Evolutionary conservation across 1,284 basidiomycete species (phyloP), one percentile per base, ranked within the genome.

Genomic region (Kalmanozyma brasiliensis): DNA sequence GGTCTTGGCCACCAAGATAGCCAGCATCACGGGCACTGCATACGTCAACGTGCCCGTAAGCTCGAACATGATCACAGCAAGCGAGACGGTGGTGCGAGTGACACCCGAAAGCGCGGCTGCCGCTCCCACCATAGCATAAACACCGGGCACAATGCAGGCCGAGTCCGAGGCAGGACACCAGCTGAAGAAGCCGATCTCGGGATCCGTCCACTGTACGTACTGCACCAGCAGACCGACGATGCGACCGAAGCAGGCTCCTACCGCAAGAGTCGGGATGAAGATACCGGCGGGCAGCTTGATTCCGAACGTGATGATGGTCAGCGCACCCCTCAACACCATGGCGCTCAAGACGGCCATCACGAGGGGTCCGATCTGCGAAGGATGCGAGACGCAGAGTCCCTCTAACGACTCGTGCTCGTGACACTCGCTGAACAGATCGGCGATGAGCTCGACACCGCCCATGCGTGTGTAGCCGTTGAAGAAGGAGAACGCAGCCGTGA

Each of bases 11-110:
- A 94, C 90, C 26, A 98, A 86, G 6, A 98, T 84, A 8, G 82
- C 82, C 24, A 98, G 82, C 91, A 97, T 97, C 68, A 97, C 89
- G 1, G 95, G 95, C 0, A 95, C 90, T n/a, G 88, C 91, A 82
- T 98, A 97, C 4, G 92, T 94, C 66, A 98, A 84, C 1, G 93
- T 94, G 65, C 93, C 91, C 23, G 94, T 98, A 43, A 98, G 86
- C 83, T 98, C 95, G 77, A 97, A 92, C 88, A 97, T 93, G 84
- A 98, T 98, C 49, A 98, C 94, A 2, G 93, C 94, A 46, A 97
- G 86, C 2, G 93, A 94, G 9, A 97, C 92, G 0, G 92, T 93
- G 14, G 91, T 92, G 33, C 91, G 86, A 79, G 81, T 92, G 86
- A 58, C 87, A 86, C 51, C 91, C 8, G 88, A 90, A 0, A 92